Base-by-base conservation (phyloP, 192 early-diverging fungal species). In the Rhizoclosmatium sp. region DNA sequence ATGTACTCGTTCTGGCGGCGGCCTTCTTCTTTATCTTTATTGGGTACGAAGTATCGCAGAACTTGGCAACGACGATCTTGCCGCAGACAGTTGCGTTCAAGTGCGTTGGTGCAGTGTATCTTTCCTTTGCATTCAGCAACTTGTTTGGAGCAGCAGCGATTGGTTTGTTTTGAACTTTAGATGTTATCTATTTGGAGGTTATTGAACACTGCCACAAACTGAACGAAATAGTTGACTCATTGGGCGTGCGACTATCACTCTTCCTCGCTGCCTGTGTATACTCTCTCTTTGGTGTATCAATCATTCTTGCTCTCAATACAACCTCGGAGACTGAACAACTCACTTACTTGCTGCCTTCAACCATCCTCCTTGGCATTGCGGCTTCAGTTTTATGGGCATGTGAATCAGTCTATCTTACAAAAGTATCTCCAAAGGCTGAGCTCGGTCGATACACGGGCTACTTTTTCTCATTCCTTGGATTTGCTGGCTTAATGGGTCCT, bases 391-490 rank as follows among this genome's bases (percentile, higher is more conserved):
- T 64, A 16, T 64, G 61, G 61, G 61, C 51, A 16, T 54, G 51
- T 54, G 51, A 54, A 54, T 54, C 51, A 12, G 67, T 71, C 4
- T 80, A 74, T 66, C 23, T 80, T 3, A 44, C 78, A 5, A 61
- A 66, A 74, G 62, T 69, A 42, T 54, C 70, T 40, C 5, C 46
- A 21, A 71, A 49, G n/a, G 19, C 19, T 19, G 46, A 71, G 14
- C 59, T 74, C 1, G 78, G 78, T 5, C 14, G 47, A 10, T 74
- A 73, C 48, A 64, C 78, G 3, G 78, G 78, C 23, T 16, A 51
- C 5, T 80, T 80, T 47, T 80, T 74, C 40, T 71, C 56, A 4
- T 44, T 73, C 23, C 40, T 80, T 16, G 47, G 70, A 47, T 9
- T 41, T 2, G 21, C 71, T 5, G 56, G 44, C 2, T 23, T 80